phyloP scores from a whole-genome alignment of 179 eudicot genomes.

The Beta corolliflora region DNA sequence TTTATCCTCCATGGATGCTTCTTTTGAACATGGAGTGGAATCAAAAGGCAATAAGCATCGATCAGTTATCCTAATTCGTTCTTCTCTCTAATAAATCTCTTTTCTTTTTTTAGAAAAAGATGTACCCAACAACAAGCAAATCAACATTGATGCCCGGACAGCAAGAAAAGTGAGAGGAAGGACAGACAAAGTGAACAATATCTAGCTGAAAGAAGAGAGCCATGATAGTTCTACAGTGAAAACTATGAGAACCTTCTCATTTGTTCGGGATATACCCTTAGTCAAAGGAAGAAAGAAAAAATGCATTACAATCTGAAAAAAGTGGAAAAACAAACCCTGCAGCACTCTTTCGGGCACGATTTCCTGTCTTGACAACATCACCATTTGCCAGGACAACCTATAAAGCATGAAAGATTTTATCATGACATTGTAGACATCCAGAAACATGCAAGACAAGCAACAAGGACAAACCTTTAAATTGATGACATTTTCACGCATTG shows the following conservation, averaged over 20 bases:
- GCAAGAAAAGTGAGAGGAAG: background rate
- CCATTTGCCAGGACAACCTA: conserved; percentile 91
- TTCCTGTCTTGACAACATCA: conserved; percentile 87
- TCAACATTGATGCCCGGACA: background rate
- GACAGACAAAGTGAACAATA: background rate
- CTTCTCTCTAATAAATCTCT: background rate
- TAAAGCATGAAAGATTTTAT: conserved; percentile 11
- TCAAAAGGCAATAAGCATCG: background rate
- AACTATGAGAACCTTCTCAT: background rate
- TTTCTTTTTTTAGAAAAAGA: background rate
- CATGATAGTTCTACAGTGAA: background rate
- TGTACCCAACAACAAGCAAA: background rate
- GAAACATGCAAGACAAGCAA: conserved; percentile 2
- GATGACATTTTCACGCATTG: conserved; percentile 99
- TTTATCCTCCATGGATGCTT: background rate
- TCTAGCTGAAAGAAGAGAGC: background rate
- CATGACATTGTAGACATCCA: background rate
- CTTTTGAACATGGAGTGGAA: background rate
- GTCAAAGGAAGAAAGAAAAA: conserved; percentile 2
- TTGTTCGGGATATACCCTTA: background rate
- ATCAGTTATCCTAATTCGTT: background rate
- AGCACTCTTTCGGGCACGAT: conserved; percentile 97
- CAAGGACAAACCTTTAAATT: conserved; percentile 68
- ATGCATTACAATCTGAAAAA: background rate
- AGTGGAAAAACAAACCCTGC: conserved; percentile 69